Conservation (phyloP, 2,329 filamentous ascomycete species). For the Diplodia corticola region DNA sequence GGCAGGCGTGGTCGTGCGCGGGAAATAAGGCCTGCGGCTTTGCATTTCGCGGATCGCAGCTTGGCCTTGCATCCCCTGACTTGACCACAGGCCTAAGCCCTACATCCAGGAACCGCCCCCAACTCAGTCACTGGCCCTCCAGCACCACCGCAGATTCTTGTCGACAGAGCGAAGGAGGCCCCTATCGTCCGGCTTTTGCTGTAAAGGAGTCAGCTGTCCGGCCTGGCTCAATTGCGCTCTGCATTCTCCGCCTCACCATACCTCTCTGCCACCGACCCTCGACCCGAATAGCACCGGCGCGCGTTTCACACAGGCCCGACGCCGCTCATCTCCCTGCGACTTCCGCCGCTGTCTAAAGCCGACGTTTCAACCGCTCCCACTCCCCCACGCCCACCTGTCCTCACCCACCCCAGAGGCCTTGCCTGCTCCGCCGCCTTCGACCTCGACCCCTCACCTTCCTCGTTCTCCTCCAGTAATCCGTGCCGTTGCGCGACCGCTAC, state of each 20-base stretch:
- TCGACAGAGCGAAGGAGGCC: conserved; percentile 16
- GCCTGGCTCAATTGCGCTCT: conserved; percentile 5
- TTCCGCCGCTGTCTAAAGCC: conserved; percentile 15
- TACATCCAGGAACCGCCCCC: conserved; percentile 22
- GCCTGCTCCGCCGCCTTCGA: background rate
- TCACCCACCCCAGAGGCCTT: background rate
- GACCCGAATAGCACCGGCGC: conserved; percentile 2
- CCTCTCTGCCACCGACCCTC: background rate
- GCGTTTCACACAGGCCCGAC: conserved; percentile 13
- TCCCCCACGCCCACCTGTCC: conserved; percentile 13
- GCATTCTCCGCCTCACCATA: background rate
- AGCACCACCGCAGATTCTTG: background rate
- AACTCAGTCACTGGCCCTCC: conserved; percentile 16
- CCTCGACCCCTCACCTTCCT: conserved; percentile 7
- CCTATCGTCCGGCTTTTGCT: conserved; percentile 3
- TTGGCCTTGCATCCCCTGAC: conserved; percentile 19
- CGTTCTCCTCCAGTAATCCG: background rate
- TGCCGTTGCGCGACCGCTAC: conserved; percentile 16
- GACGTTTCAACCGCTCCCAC: conserved; percentile 22
- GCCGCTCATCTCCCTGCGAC: conserved; percentile 19
- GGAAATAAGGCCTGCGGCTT: conserved; percentile 21
- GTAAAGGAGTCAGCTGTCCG: conserved; percentile 10
- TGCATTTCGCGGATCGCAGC: conserved; percentile 20
- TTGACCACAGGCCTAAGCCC: conserved; percentile 22
- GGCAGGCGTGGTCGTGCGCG: conserved; percentile 15